Conservation (phyloP, 768 basidiomycete species). For the Cystofilobasidium capitatum region DNA sequence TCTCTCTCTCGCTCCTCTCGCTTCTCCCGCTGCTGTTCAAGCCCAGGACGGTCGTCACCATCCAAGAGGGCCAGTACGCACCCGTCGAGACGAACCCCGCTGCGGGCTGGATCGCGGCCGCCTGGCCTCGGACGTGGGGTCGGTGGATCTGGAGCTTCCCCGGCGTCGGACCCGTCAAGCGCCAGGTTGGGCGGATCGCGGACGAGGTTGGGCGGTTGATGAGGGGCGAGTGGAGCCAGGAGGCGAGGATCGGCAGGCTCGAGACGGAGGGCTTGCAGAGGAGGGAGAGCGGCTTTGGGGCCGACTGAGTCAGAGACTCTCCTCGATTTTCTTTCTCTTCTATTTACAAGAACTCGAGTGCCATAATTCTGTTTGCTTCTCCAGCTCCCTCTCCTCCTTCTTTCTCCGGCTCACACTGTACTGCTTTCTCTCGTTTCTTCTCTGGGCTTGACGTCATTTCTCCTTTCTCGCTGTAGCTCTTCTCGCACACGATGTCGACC, state of each 20-base stretch:
- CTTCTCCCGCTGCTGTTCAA: slow-evolving; percentile 71
- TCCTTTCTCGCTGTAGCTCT: too few relatives aligned
- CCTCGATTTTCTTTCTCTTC: background rate
- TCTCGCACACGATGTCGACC: too few relatives aligned
- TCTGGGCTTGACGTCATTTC: slow-evolving; percentile 13
- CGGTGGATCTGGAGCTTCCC: background rate
- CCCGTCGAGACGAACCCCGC: background rate
- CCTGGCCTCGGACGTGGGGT: background rate
- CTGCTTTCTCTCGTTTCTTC: background rate
- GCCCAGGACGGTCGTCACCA: slow-evolving; percentile 22
- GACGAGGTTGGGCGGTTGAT: slow-evolving; percentile 8
- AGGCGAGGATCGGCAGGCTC: background rate
- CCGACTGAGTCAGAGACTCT: background rate
- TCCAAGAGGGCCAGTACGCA: slow-evolving; percentile 17
- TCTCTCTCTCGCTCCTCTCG: slow-evolving; percentile 70
- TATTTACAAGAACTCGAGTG: background rate
- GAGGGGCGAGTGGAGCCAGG: slow-evolving; percentile 7
- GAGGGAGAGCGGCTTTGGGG: slow-evolving; percentile 1
- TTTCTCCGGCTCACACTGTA: background rate
- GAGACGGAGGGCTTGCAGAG: background rate
- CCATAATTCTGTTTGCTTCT: too few relatives aligned
- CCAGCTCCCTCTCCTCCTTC: background rate
- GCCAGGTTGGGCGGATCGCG: background rate
- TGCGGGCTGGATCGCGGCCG: slow-evolving; percentile 2
- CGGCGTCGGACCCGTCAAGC: background rate